Evolutionary conservation across 441 rosid species (phyloP).

Genomic region (Corymbia calophylla): DNA sequence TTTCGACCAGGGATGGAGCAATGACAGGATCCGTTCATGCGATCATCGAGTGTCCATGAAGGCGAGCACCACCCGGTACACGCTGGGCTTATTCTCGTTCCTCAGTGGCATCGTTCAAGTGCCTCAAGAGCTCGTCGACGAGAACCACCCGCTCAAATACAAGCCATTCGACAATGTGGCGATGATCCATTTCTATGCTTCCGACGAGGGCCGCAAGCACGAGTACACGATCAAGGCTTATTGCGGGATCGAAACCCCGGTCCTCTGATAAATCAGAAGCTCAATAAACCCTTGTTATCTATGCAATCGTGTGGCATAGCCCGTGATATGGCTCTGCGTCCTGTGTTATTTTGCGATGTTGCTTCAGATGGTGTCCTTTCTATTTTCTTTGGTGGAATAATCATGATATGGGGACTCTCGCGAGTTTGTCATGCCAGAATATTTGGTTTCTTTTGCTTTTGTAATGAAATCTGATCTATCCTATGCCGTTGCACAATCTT

Average conservation of each 20-base stretch:
- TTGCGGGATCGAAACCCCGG: background rate
- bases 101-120: background rate
- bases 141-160: background rate
- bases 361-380: background rate
- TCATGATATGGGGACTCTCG: background rate
- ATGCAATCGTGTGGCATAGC: background rate
- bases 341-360: background rate
- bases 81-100: background rate
- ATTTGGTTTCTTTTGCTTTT: background rate
- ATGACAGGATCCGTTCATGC: background rate
- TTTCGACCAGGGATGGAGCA: slow-evolving; percentile 1
- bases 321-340: background rate
- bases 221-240: background rate
- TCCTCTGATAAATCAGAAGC: background rate
- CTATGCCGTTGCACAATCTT: background rate
- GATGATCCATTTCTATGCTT: background rate
- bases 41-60: background rate
- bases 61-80: background rate
- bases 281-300: background rate
- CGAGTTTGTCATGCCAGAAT: background rate
- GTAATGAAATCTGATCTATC: background rate
- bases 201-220: background rate
- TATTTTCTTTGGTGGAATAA: background rate
- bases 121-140: background rate
- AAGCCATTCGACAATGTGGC: background rate